phyloP scores from a whole-genome alignment of 2,329 filamentous ascomycete genomes.

The Parastagonospora avenae region DNA sequence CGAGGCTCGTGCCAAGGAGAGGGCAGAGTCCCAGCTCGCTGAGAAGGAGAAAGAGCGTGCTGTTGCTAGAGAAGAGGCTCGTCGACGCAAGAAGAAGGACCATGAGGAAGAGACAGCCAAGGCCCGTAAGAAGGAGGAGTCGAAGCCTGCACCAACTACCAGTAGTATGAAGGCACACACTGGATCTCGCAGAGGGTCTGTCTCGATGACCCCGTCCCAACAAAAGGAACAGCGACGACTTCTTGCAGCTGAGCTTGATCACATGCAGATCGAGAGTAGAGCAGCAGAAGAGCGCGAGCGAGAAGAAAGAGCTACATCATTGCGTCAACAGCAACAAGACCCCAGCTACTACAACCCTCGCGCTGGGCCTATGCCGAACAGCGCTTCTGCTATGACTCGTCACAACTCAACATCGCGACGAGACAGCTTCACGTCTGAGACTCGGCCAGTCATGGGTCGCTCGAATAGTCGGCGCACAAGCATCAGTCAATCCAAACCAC shows the following conservation, averaged over 20 bases:
- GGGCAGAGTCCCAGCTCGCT: conserved; percentile 24
- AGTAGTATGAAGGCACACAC: conserved; percentile 16
- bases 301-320: conserved; percentile 24
- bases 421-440: conserved; percentile 21
- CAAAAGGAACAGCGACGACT: conserved; percentile 21
- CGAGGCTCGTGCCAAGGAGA: conserved; percentile 24
- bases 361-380: conserved; percentile 14
- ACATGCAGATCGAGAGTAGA: conserved; percentile 30
- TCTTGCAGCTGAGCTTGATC: conserved; percentile 22
- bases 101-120: conserved; percentile 12
- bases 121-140: conserved; percentile 23
- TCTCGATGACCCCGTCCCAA: conserved; percentile 24
- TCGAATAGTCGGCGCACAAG: conserved; percentile 28
- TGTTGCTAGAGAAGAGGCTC: conserved; percentile 10
- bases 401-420: conserved; percentile 27
- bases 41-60: conserved; percentile 26
- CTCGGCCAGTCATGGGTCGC: conserved; percentile 15
- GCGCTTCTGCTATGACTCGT: conserved; percentile 10
- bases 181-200: conserved; percentile 23
- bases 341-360: conserved; percentile 31
- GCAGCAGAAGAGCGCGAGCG: conserved; percentile 30
- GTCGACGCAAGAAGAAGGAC: conserved; percentile 4
- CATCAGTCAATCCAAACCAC: conserved; percentile 29
- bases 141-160: conserved; percentile 22
- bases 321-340: conserved; percentile 30